Conservation (phyloP, 1,284 basidiomycete genomes). For the Cutaneotrichosporon dermatis region DNA sequence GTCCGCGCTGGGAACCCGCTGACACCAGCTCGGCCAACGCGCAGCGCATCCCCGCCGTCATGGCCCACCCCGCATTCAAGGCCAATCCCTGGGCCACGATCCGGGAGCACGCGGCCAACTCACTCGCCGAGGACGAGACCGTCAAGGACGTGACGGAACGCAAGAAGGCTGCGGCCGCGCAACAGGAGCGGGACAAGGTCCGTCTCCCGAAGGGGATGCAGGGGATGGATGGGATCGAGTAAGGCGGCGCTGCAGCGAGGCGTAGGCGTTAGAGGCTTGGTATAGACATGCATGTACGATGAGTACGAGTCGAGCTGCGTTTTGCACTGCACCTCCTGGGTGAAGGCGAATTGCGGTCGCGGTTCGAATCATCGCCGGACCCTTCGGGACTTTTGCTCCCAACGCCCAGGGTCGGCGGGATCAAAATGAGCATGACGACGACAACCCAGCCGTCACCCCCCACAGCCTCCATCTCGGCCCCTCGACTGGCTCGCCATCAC, state of each 20-base stretch:
- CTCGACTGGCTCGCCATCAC: background rate
- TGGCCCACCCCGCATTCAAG: slow-evolving; percentile 45
- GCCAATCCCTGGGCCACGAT: slow-evolving; percentile 48
- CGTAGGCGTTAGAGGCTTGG: background rate
- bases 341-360: too few species aligned
- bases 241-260: background rate
- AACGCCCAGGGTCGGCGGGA: too few species aligned
- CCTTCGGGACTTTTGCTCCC: too few species aligned
- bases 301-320: too few species aligned
- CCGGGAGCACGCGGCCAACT: slow-evolving; percentile 44
- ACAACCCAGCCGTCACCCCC: too few species aligned
- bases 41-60: slow-evolving; percentile 41
- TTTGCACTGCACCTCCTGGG: too few species aligned
- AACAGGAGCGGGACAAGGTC: slow-evolving; percentile 7
- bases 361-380: too few species aligned
- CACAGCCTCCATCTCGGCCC: too few species aligned
- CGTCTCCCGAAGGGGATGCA: slow-evolving; percentile 1
- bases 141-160: slow-evolving; percentile 14
- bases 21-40: slow-evolving; percentile 31
- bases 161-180: background rate
- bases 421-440: too few species aligned
- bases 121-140: slow-evolving; percentile 27
- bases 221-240: slow-evolving; percentile 19
- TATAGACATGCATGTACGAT: background rate
- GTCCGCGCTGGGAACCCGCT: background rate